Evolutionary conservation across 441 rosid species (phyloP).

Genomic region (Eutrema salsugineum): DNA sequence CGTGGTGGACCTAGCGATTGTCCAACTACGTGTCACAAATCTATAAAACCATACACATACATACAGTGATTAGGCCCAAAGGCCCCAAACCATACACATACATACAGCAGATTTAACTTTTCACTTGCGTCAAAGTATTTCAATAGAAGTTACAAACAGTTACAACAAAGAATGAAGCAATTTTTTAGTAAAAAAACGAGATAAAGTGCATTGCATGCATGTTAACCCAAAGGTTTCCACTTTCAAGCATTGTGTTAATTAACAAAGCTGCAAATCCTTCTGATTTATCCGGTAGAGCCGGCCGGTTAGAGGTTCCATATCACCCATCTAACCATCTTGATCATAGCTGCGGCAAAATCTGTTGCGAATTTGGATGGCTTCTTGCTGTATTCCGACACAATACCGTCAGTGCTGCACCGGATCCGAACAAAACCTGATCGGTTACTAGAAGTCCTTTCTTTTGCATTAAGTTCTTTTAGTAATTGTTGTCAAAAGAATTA

Average conservation of each 20-base stretch:
- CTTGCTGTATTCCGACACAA: slow-evolving; percentile 39
- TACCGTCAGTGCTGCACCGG: slow-evolving; percentile 42
- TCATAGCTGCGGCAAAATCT: slow-evolving; percentile 52
- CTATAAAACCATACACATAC: background rate
- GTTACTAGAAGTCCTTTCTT: slow-evolving; percentile 48
- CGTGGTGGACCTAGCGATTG: slow-evolving; percentile 4
- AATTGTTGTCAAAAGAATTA: slow-evolving; percentile 48
- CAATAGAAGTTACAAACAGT: background rate
- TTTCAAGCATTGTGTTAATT: slow-evolving; percentile 16
- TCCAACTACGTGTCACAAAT: background rate
- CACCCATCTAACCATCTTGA: slow-evolving; percentile 58
- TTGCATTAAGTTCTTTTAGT: slow-evolving; percentile 42
- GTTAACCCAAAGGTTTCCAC: background rate
- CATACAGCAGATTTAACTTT: background rate
- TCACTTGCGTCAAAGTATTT: background rate
- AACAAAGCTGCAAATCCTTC: slow-evolving; percentile 38
- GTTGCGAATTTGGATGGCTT: slow-evolving; percentile 28
- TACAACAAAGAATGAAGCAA: background rate
- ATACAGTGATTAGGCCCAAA: background rate
- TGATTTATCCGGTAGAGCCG: slow-evolving; percentile 30
- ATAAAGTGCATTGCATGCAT: background rate
- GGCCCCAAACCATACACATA: background rate
- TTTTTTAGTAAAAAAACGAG: background rate
- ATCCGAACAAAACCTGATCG: slow-evolving; percentile 45
- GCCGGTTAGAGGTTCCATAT: slow-evolving; percentile 36